A percentile compares a stretch with the other conserved stretches of the same genome.
These are phyloP conservation scores for Mycena leptocephala DNA, from an alignment of 768 basidiomycete genomes.

Conservation along the genomic window DNA sequence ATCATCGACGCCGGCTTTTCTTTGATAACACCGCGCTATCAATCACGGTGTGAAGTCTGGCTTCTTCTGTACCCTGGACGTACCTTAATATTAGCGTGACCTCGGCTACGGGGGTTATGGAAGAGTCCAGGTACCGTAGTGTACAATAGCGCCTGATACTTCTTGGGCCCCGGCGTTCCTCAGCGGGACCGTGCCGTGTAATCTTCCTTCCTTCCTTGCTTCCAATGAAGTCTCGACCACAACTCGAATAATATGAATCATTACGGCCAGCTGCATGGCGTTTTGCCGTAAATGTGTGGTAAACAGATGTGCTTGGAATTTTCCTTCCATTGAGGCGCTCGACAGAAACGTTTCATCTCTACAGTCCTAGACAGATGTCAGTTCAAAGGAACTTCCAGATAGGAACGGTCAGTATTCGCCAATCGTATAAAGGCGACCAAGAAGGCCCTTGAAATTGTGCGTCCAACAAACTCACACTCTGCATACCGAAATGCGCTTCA, in stretches of 20 bases:
- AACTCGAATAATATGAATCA: background rate
- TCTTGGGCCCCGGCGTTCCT: no score
- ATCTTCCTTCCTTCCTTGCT: no score
- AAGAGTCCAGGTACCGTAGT: no score
- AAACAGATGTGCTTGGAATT: background rate
- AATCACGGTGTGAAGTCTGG: conserved; percentile 18
- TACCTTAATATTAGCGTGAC: no score
- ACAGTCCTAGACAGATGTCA: conserved; percentile 22
- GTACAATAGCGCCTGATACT: no score
- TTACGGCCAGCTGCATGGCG: background rate
- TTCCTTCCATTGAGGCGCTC: background rate
- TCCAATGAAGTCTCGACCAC: conserved; percentile 11
- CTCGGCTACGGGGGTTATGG: no score
- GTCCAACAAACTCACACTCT: conserved; percentile 14
- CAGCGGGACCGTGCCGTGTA: no score
- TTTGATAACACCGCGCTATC: conserved; percentile 21
- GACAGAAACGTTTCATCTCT: conserved; percentile 1
- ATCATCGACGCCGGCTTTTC: no score
- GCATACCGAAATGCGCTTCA: conserved; percentile 31
- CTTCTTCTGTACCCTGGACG: conserved; percentile 25
- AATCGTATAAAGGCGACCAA: conserved; percentile 17
- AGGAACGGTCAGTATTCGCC: background rate
- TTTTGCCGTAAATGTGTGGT: background rate
- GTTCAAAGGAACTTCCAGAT: background rate
- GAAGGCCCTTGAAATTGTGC: conserved; percentile 22